These are phyloP conservation scores for Ganoderma multipileum DNA, from an alignment of 1,284 basidiomycete genomes.

Conservation along the genomic window DNA sequence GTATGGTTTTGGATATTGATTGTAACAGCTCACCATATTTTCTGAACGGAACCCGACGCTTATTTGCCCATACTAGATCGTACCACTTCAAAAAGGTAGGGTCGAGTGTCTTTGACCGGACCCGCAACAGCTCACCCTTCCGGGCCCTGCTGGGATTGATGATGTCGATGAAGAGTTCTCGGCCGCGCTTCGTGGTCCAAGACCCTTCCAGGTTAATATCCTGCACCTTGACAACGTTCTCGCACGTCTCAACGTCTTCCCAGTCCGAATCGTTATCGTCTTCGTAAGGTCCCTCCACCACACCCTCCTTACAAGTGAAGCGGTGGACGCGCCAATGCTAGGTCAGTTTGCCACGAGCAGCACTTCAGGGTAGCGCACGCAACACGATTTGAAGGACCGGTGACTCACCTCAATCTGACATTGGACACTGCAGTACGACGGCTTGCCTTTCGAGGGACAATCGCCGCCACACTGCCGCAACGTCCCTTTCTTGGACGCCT, in stretches of 20 bases:
- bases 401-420: slow-evolving; percentile 6
- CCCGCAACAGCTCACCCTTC: background rate
- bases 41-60: background rate
- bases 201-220: background rate
- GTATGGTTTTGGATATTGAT: background rate
- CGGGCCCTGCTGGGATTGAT: background rate
- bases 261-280: slow-evolving; percentile 5
- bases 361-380: background rate
- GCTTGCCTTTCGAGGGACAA: background rate
- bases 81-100: background rate
- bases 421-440: slow-evolving; percentile 7
- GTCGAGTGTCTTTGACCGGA: background rate
- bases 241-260: background rate
- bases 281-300: background rate
- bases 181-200: background rate
- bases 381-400: background rate
- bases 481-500: background rate
- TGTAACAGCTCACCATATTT: background rate
- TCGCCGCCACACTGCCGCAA: background rate
- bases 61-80: background rate
- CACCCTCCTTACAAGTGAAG: background rate
- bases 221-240: background rate
- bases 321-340: background rate
- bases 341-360: background rate
- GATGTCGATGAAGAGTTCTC: slow-evolving; percentile 7